Percentiles rank a stretch among this genome's conserved stretches.
phyloP scores from a whole-genome alignment of 371 early-diverging fungal genomes.

The Haplosporangium sp. region DNA sequence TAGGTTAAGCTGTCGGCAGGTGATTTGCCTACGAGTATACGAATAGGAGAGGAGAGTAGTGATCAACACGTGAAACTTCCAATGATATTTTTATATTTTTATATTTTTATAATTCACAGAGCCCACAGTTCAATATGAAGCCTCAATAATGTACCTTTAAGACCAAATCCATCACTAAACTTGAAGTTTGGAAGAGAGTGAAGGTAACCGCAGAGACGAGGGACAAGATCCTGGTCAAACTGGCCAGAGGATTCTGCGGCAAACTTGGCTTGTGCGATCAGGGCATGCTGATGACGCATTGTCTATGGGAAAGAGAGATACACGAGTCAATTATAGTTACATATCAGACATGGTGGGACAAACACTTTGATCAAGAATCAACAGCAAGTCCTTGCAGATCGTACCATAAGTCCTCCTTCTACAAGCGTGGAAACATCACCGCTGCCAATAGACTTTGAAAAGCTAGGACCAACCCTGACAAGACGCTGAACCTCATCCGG shows the following conservation, averaged over 20 bases:
- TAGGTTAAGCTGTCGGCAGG: slow-evolving; percentile 41
- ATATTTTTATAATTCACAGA: not conserved
- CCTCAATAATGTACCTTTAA: slow-evolving; percentile 34
- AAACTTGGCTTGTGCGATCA: slow-evolving; percentile 52
- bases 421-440: slow-evolving; percentile 6
- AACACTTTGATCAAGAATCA: not conserved
- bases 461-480: slow-evolving; percentile 40
- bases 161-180: slow-evolving; percentile 39
- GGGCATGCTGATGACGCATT: slow-evolving; percentile 51
- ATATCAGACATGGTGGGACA: too few relatives aligned
- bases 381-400: too few relatives aligned
- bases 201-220: slow-evolving; percentile 43
- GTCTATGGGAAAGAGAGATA: slow-evolving; percentile 13
- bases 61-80: slow-evolving; percentile 7
- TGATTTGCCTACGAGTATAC: not conserved
- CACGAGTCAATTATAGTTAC: not conserved
- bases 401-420: slow-evolving; percentile 45
- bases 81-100: not conserved
- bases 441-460: slow-evolving; percentile 9
- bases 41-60: slow-evolving; percentile 3
- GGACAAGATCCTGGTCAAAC: slow-evolving; percentile 51
- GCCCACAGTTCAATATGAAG: not conserved
- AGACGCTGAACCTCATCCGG: slow-evolving; percentile 46
- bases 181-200: slow-evolving; percentile 48
- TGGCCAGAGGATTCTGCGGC: slow-evolving; percentile 55